Percentiles rank a stretch among this genome's conserved stretches.
These are phyloP conservation scores for Clohesyomyces aquaticus DNA, from an alignment of 495 filamentous ascomycete genomes.

Conservation along the genomic window DNA sequence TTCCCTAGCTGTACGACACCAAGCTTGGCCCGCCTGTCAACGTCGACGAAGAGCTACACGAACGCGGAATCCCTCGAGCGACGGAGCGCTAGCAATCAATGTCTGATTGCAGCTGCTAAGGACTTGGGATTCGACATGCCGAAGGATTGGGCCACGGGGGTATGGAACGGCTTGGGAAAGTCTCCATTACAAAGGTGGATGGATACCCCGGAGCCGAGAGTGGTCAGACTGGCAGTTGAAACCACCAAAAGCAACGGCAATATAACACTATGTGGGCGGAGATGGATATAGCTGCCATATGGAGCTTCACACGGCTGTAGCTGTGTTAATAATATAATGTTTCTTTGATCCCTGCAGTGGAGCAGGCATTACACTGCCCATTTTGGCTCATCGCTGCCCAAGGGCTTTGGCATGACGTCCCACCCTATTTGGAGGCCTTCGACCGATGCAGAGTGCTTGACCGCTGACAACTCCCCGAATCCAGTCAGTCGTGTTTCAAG, in stretches of 20 bases:
- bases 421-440: conserved; percentile 36
- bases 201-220: background rate
- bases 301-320: background rate
- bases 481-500: conserved; percentile 35
- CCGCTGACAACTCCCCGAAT: conserved; percentile 36
- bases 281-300: too few species aligned
- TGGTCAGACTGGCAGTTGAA: background rate
- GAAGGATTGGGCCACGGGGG: background rate
- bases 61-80: background rate
- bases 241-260: too few species aligned
- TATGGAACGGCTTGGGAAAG: background rate
- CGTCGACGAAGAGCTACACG: background rate
- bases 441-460: conserved; percentile 39
- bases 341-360: background rate
- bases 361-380: conserved; percentile 24
- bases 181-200: background rate
- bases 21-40: too few species aligned
- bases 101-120: background rate
- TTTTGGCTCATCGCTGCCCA: conserved; percentile 39
- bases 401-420: conserved; percentile 42
- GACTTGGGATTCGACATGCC: background rate
- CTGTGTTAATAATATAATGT: background rate
- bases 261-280: too few species aligned
- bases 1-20: too few species aligned
- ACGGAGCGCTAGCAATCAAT: background rate